Evolutionary conservation across 768 basidiomycete genomes (phyloP).

Genomic region (Holtermanniella nyarrowii): DNA sequence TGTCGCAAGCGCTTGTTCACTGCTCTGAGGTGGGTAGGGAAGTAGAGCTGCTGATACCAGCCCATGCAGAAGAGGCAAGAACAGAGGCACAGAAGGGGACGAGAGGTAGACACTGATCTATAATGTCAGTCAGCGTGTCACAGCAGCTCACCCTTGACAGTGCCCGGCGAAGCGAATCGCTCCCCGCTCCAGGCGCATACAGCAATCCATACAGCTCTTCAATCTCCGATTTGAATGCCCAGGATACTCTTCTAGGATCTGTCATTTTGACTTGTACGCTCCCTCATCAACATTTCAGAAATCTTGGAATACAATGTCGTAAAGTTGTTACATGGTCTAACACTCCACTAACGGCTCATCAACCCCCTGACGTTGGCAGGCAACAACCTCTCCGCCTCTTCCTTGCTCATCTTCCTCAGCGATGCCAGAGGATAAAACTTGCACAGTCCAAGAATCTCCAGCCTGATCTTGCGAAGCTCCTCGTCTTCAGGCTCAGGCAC

Average conservation of each 20-base stretch:
- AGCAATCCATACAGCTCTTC: conserved; percentile 35
- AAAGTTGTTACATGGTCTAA: background rate
- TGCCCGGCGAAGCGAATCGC: conserved; percentile 9
- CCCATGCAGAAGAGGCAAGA: conserved; percentile 31
- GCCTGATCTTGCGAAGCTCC: conserved; percentile 8
- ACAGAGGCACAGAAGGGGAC: conserved; percentile 35
- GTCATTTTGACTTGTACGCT: conserved; percentile 10
- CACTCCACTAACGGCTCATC: conserved; percentile 14
- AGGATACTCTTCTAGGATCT: conserved; percentile 29
- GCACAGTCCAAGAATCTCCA: conserved; percentile 26
- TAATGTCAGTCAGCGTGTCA: background rate
- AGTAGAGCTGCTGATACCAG: conserved; percentile 29
- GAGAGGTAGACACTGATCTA: conserved; percentile 36
- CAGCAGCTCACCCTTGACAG: conserved; percentile 30
- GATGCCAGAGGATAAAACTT: conserved; percentile 34
- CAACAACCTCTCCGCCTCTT: conserved; percentile 21
- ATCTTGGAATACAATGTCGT: too few relatives aligned
- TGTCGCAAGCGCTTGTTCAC: conserved; percentile 39
- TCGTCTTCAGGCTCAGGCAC: conserved; percentile 2
- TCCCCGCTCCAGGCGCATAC: conserved; percentile 26
- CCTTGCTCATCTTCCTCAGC: conserved; percentile 22
- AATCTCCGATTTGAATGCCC: conserved; percentile 27
- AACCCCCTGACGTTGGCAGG: conserved; percentile 25
- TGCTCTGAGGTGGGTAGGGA: conserved; percentile 12
- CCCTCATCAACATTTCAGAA: too few relatives aligned